Conservation (phyloP, 352 stramenopile genomes). For the Elongisporangium undulatum region DNA sequence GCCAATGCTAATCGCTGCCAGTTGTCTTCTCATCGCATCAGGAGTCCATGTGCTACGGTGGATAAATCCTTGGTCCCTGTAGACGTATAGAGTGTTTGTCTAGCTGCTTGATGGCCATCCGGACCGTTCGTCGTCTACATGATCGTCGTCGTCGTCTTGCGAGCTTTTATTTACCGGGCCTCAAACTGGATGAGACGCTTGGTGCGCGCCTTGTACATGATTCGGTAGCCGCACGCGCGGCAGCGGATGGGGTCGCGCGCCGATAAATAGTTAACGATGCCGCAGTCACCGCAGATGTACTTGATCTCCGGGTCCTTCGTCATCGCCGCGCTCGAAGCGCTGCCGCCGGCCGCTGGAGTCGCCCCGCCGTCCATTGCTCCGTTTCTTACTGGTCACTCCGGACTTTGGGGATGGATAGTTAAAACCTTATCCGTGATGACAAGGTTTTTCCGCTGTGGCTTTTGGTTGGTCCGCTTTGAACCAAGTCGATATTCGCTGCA, state of each 20-base stretch:
- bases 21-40: too few relatives aligned
- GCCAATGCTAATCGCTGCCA: too few relatives aligned
- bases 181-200: constrained; percentile 94
- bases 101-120: not conserved
- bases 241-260: constrained; percentile 94
- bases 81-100: not conserved
- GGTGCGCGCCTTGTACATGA: constrained; percentile 98
- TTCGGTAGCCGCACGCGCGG: constrained; percentile 95
- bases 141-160: constrained; percentile 1
- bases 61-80: not conserved
- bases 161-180: constrained; percentile 54
- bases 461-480: not conserved
- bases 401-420: too few relatives aligned
- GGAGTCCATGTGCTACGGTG: not conserved
- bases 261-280: constrained; percentile 94
- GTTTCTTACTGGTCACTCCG: not conserved
- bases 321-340: constrained; percentile 43
- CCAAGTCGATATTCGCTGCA: not conserved
- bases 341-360: constrained; percentile 56
- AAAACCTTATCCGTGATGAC: not conserved
- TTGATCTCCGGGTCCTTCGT: constrained; percentile 91
- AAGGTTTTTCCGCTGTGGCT: not conserved
- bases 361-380: constrained; percentile 72
- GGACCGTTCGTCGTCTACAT: not conserved
- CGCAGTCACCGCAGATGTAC: constrained; percentile 97